Evolutionary conservation across 73 alveolate genomes (phyloP).

Genomic region (Paramecium caudatum): DNA sequence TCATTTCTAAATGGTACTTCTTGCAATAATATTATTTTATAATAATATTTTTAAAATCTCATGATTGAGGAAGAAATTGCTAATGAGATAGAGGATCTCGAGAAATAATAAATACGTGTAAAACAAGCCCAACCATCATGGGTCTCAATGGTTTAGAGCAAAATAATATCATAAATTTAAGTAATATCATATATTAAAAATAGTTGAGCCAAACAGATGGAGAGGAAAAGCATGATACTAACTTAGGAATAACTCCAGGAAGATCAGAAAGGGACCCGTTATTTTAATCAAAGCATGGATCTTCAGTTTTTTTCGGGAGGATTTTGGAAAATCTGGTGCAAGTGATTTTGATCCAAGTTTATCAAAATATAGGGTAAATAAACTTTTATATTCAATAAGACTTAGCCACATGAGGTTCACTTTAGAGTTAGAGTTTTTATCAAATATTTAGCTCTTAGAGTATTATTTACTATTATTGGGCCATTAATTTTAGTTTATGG

Average conservation of each 20-base stretch:
- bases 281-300: background rate
- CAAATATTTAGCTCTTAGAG: background rate
- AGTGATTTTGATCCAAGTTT: constrained; percentile 27
- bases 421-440: background rate
- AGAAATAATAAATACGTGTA: background rate
- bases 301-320: constrained; percentile 30
- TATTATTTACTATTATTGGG: background rate
- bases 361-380: constrained; percentile 7
- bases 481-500: constrained; percentile 55
- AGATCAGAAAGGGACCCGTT: constrained; percentile 20
- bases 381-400: background rate
- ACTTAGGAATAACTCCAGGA: constrained; percentile 38
- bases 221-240: constrained; percentile 5
- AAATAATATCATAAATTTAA: background rate
- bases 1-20: no score
- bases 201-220: background rate
- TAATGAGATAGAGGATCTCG: background rate
- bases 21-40: no score
- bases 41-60: no score
- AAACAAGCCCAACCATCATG: background rate
- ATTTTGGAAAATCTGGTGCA: constrained; percentile 7
- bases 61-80: constrained; percentile 17
- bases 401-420: constrained; percentile 7
- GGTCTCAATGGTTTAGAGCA: background rate
- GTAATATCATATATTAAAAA: background rate